phyloP scores from a whole-genome alignment of 805 yeast genomes.

The Vanderwaltozyma polyspora region DNA sequence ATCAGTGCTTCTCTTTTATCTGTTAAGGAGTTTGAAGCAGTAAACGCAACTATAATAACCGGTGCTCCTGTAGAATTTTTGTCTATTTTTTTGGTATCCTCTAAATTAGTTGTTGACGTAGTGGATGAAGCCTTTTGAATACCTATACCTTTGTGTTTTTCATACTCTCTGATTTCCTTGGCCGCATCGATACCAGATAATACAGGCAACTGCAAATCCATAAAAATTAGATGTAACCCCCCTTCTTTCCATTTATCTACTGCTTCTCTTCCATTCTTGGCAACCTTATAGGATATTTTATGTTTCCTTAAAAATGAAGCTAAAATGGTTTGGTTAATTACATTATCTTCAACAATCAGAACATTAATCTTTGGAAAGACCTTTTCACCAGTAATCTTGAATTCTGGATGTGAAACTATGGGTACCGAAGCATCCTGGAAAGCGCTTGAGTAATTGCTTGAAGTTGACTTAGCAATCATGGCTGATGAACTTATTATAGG shows the following conservation, averaged over 20 bases:
- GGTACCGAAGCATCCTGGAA: not conserved
- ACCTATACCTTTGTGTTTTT: slow-evolving; percentile 71
- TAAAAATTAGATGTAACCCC: slow-evolving; percentile 84
- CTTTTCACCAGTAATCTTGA: slow-evolving; percentile 30
- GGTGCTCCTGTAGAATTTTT: slow-evolving; percentile 47
- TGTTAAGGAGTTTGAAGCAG: slow-evolving; percentile 78
- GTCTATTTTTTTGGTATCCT: slow-evolving; percentile 1
- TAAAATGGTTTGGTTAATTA: slow-evolving; percentile 83
- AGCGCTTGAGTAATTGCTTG: not conserved
- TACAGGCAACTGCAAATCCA: slow-evolving; percentile 96
- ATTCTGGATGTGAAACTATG: not conserved
- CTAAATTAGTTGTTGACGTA: slow-evolving; percentile 6
- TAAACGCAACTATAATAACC: slow-evolving; percentile 93
- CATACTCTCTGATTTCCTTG: slow-evolving; percentile 77
- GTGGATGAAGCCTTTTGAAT: slow-evolving; percentile 6
- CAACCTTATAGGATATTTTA: slow-evolving; percentile 72
- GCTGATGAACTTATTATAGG: too few species aligned
- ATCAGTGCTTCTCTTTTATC: slow-evolving; percentile 86
- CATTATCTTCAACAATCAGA: slow-evolving; percentile 90
- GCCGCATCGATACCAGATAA: slow-evolving; percentile 95
- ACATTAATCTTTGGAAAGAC: slow-evolving; percentile 86
- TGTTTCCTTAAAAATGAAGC: slow-evolving; percentile 81
- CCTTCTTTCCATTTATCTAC: slow-evolving; percentile 90
- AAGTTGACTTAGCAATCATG: too few species aligned
- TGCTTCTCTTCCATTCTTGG: slow-evolving; percentile 91